Evolutionary conservation across 768 basidiomycete species (phyloP).

Genomic region (Pulveroboletus sp.): DNA sequence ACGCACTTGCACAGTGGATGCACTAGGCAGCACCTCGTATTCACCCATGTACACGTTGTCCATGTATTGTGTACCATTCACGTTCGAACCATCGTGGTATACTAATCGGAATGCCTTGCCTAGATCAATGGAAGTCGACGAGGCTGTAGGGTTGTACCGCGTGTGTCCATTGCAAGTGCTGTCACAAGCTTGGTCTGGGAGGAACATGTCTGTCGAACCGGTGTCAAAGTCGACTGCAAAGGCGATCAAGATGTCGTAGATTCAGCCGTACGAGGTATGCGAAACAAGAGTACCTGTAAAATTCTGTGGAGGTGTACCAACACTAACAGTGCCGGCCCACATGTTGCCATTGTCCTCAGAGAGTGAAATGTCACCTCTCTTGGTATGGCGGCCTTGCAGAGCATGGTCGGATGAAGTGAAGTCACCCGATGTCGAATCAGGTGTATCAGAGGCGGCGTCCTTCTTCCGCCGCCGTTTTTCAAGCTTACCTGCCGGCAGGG

Average conservation of each 20-base stretch:
- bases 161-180: slow-evolving; percentile 30
- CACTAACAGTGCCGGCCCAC: slow-evolving; percentile 44
- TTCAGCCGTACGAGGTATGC: neutral
- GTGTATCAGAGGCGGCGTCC: neutral
- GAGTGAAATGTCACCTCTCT: slow-evolving; percentile 32
- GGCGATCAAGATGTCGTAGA: neutral
- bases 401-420: neutral
- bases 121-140: slow-evolving; percentile 30
- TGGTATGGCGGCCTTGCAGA: slow-evolving; percentile 9
- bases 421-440: neutral
- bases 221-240: slow-evolving; percentile 49
- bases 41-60: slow-evolving; percentile 42
- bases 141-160: slow-evolving; percentile 26
- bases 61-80: slow-evolving; percentile 36
- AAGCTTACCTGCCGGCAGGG: neutral
- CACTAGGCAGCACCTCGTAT: slow-evolving; percentile 25
- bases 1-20: slow-evolving; percentile 5
- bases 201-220: slow-evolving; percentile 47
- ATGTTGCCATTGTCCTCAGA: slow-evolving; percentile 35
- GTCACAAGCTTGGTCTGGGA: slow-evolving; percentile 30
- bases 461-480: slow-evolving; percentile 7
- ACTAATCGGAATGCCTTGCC: slow-evolving; percentile 26
- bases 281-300: slow-evolving; percentile 35
- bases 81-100: slow-evolving; percentile 38
- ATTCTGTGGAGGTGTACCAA: slow-evolving; percentile 43